phyloP scores from a whole-genome alignment of 768 basidiomycete species.

The Leccinum subgranulosum region DNA sequence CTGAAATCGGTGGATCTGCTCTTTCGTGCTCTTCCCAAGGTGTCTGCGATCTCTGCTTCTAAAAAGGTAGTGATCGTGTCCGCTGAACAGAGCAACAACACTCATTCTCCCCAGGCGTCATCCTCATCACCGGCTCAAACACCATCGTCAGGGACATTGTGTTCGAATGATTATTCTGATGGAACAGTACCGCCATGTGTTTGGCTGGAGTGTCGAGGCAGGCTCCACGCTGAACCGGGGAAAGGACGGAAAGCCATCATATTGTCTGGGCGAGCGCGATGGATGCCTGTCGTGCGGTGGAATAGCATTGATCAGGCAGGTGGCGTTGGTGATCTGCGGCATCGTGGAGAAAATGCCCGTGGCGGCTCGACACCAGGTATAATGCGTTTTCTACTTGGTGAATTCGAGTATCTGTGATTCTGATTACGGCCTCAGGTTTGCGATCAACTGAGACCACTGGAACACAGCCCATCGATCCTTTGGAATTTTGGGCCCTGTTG shows the following conservation, averaged over 20 bases:
- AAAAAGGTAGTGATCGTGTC: neutral
- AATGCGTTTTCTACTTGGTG: neutral
- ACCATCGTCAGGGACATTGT: neutral
- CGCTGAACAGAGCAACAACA: neutral
- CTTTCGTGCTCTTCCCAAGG: constrained; percentile 75
- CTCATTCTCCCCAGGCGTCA: constrained; percentile 2
- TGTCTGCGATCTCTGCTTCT: constrained; percentile 3
- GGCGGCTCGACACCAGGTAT: constrained; percentile 23
- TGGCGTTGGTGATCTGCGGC: constrained; percentile 19
- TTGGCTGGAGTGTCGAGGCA: constrained; percentile 90
- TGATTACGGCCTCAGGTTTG: constrained; percentile 6
- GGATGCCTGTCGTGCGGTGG: constrained; percentile 66
- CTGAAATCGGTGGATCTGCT: constrained; percentile 76
- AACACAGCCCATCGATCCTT: constrained; percentile 4
- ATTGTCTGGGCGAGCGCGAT: constrained; percentile 73
- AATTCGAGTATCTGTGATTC: neutral
- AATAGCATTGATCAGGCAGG: constrained; percentile 49
- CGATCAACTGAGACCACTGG: neutral
- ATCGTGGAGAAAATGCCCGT: neutral
- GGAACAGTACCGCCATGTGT: constrained; percentile 46
- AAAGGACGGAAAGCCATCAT: constrained; percentile 95
- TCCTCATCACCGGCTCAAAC: neutral
- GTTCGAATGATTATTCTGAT: neutral
- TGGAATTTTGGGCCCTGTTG: constrained; percentile 55
- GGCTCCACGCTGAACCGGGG: constrained; percentile 87